A percentile compares a stretch with the other conserved stretches of the same genome.
phyloP scores from a whole-genome alignment of 2,329 filamentous ascomycete genomes.

The Trichoderma sp. region DNA sequence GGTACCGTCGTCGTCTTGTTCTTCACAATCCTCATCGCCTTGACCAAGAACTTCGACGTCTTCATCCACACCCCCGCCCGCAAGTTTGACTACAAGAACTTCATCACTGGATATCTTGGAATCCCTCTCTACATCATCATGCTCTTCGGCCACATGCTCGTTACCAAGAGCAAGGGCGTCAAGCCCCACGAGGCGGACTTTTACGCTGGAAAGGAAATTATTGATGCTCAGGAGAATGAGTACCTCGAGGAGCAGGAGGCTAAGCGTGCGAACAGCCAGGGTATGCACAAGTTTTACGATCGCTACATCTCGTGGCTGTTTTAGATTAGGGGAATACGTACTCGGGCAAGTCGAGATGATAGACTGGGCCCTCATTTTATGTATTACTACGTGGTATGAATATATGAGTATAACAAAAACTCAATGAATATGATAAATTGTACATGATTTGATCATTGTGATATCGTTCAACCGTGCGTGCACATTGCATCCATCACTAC shows the following conservation, averaged over 20 bases:
- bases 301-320: slow-evolving; percentile 42
- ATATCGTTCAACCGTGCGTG: no score
- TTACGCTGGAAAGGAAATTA: slow-evolving; percentile 70
- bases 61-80: slow-evolving; percentile 58
- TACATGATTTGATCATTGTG: neutral
- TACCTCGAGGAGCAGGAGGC: slow-evolving; percentile 54
- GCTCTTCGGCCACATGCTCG: slow-evolving; percentile 68
- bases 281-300: slow-evolving; percentile 40
- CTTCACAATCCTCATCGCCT: slow-evolving; percentile 70
- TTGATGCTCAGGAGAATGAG: slow-evolving; percentile 71
- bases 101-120: slow-evolving; percentile 75
- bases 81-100: slow-evolving; percentile 71
- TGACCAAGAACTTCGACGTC: slow-evolving; percentile 81
- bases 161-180: slow-evolving; percentile 55
- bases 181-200: slow-evolving; percentile 65
- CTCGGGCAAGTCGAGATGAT: neutral
- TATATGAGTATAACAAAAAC: neutral
- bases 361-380: neutral
- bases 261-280: slow-evolving; percentile 30
- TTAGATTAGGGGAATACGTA: slow-evolving; percentile 25
- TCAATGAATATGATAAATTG: neutral
- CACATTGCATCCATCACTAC: no score
- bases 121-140: slow-evolving; percentile 73
- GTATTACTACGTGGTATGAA: neutral
- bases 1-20: slow-evolving; percentile 69